phyloP scores from a whole-genome alignment of 1,139 yeast genomes.

The Sugiyamaella sp. region DNA sequence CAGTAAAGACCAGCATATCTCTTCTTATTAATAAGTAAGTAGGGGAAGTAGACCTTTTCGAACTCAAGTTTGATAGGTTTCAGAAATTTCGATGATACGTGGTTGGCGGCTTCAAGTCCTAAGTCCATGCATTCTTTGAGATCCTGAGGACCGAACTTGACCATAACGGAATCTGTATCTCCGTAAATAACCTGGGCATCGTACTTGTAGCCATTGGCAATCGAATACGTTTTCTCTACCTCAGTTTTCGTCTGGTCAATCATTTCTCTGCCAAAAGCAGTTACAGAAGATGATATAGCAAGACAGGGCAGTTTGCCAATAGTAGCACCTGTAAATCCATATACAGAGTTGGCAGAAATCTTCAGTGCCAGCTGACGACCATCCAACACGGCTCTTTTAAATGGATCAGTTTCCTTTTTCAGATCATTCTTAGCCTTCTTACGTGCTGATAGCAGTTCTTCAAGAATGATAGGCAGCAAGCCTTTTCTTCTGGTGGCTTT shows the following conservation, averaged over 20 bases:
- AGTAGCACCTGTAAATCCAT: constrained; percentile 99
- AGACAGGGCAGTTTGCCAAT: constrained; percentile 95
- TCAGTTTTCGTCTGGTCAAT: constrained; percentile 87
- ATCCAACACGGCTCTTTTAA: constrained; percentile 87
- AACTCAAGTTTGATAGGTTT: constrained; percentile 93
- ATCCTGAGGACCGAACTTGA: constrained; percentile 88
- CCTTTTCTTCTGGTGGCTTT: constrained; percentile 74
- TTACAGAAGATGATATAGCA: constrained; percentile 93
- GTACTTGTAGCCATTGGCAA: constrained; percentile 74
- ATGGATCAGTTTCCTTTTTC: constrained; percentile 92
- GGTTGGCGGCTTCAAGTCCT: constrained; percentile 93
- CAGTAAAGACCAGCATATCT: constrained; percentile 97
- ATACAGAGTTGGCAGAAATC: constrained; percentile 96
- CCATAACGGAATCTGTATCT: constrained; percentile 99
- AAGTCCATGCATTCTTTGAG: constrained; percentile 81
- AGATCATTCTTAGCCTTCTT: constrained; percentile 89
- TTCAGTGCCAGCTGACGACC: constrained; percentile 97
- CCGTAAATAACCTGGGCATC: constrained; percentile 96
- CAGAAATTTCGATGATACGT: constrained; percentile 74
- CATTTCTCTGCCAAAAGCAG: constrained; percentile 97
- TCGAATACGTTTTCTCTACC: constrained; percentile 78
- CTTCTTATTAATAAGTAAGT: constrained; percentile 88
- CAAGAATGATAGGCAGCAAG: constrained; percentile 85
- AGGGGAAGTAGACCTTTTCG: constrained; percentile 96
- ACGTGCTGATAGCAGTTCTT: constrained; percentile 88